Evolutionary conservation across 768 basidiomycete genomes (phyloP), one percentile per base, ranked within the genome.

Genomic region (Kwoniella europaea): DNA sequence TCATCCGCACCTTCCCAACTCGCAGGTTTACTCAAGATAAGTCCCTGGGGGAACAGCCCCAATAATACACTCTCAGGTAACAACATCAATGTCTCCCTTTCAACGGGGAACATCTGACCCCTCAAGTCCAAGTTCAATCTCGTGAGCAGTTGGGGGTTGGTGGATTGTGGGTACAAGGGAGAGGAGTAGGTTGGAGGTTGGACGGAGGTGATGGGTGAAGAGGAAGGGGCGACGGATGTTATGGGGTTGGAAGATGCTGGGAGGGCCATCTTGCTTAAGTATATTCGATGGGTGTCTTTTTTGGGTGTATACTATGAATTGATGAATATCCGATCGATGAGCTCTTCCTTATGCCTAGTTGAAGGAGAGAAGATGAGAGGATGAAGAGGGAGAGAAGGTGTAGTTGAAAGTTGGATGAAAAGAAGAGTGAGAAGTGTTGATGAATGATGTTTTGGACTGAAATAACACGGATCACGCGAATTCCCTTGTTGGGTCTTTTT

Each of bases 61-160:
- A 99, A 86, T 64, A 98, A 87, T 57, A 99, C 94, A 18, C 92
- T 94, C 88, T 99, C 97, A 2, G 97, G 97, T 20, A 99, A 88
- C 82, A 95, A 93, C 94, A 98, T 97, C 81, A 99, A 91, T 6
- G 92, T 94, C 85, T 98, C 96, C 75, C 96, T 88, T 85, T 98
- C 97, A 55, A 99, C 93, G 71, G 92, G 90, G 85, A 98, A 95
- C 72, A 94, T 90, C 76, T 85, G 87, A 67, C 94, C 94, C 73
- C 97, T 90, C 46, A 99, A 88, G 85, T 98, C 97, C 76, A 99
- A 90, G 65, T 91, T 88, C 76, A 99, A 87, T 76, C 93, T 88
- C 27, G 93, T 91, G 74, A 98, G 88, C 52, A 96, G 88, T 85
- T 93, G 92, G 5, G 92, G 92, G 84, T 94, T 91, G 43, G 74